These are phyloP conservation scores for Clavispora asparagi DNA, from an alignment of 805 yeast genomes.

Conservation along the genomic window DNA sequence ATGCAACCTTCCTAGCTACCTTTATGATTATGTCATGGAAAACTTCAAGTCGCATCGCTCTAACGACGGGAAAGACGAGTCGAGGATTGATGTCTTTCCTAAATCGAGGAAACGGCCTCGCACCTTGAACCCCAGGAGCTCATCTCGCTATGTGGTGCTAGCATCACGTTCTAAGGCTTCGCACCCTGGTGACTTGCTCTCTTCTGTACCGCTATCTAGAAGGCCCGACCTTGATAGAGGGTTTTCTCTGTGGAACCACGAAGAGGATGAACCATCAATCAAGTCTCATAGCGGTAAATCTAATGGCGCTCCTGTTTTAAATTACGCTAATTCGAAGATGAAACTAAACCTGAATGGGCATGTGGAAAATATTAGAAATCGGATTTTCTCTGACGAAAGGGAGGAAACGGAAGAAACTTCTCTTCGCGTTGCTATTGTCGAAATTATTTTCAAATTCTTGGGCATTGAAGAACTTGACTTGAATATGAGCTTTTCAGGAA, in stretches of 20 bases:
- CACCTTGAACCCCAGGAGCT: slow-evolving; percentile 6
- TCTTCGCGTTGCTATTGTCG: slow-evolving; percentile 59
- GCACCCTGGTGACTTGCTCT: slow-evolving; percentile 81
- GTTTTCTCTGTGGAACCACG: background rate
- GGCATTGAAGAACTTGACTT: slow-evolving; percentile 48
- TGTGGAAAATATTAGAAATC: background rate
- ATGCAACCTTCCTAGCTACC: slow-evolving; percentile 51
- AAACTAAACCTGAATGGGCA: background rate
- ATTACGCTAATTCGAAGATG: background rate
- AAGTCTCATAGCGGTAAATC: background rate
- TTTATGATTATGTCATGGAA: slow-evolving; percentile 53
- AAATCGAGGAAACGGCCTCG: slow-evolving; percentile 12
- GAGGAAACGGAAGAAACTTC: slow-evolving; percentile 72
- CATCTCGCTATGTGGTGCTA: slow-evolving; percentile 39
- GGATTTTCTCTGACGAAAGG: slow-evolving; percentile 44
- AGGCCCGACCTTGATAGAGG: slow-evolving; percentile 15
- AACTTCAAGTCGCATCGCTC: slow-evolving; percentile 20
- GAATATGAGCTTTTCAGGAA: background rate
- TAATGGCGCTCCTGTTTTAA: background rate
- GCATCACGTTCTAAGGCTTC: slow-evolving; percentile 48
- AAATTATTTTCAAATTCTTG: slow-evolving; percentile 60
- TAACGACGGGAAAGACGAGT: slow-evolving; percentile 2
- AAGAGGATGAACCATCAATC: background rate
- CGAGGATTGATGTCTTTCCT: slow-evolving; percentile 10
- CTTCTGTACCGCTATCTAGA: slow-evolving; percentile 70